Percentiles rank a stretch among this genome's conserved stretches.
phyloP scores from a whole-genome alignment of 371 early-diverging fungal genomes.

The Smittium culicis region DNA sequence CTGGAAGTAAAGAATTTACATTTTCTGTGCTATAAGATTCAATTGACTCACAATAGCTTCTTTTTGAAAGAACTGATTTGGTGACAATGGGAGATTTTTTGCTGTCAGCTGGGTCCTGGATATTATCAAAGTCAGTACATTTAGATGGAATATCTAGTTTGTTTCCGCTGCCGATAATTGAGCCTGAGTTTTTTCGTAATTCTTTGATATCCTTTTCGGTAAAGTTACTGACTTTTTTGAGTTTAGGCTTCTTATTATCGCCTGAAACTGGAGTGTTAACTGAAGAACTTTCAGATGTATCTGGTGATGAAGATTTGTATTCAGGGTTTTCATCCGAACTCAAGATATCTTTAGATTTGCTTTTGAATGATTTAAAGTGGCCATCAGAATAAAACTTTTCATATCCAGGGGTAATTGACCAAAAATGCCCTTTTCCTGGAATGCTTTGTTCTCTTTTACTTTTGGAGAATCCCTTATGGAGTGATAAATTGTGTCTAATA shows the following conservation, averaged over 20 bases:
- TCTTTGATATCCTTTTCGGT: background rate
- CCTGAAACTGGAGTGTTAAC: background rate
- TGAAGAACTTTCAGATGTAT: background rate
- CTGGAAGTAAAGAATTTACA: background rate
- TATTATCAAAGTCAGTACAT: background rate
- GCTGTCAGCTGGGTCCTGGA: too few species aligned
- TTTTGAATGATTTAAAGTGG: conserved; percentile 33
- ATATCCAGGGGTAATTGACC: conserved; percentile 34
- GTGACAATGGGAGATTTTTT: background rate
- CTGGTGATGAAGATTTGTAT: background rate
- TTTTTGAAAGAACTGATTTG: background rate
- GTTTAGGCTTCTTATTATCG: conserved; percentile 2
- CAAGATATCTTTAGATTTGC: conserved; percentile 18
- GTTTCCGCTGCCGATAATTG: background rate
- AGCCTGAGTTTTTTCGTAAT: background rate
- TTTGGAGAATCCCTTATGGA: conserved; percentile 65
- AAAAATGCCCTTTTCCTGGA: conserved; percentile 54
- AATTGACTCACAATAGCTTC: background rate
- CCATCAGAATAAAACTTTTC: conserved; percentile 30
- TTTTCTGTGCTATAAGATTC: background rate
- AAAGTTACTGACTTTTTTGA: background rate
- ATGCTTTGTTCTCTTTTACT: conserved; percentile 48
- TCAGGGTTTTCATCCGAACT: background rate
- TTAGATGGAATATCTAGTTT: background rate
- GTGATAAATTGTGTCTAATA: conserved; percentile 72